Evolutionary conservation across 2,329 filamentous ascomycete genomes (phyloP).

Genomic region (Hymenoscyphus albidus): DNA sequence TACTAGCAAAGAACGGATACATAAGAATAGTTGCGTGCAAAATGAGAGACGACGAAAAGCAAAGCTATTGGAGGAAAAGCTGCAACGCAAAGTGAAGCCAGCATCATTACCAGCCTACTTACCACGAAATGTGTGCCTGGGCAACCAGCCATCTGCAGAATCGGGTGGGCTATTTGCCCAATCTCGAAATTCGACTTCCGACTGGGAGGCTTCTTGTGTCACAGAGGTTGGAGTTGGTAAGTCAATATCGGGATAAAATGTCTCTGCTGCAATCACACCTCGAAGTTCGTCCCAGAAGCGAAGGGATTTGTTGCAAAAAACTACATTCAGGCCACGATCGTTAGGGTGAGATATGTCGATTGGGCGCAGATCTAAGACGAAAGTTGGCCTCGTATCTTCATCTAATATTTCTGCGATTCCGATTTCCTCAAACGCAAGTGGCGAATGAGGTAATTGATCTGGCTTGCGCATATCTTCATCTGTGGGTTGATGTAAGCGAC

Average conservation of each 20-base stretch:
- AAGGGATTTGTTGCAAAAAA: constrained; percentile 23
- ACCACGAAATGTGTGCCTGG: constrained; percentile 56
- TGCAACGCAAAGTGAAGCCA: not conserved
- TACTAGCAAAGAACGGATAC: not conserved
- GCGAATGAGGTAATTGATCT: not conserved
- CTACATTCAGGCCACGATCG: constrained; percentile 16
- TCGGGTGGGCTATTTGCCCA: constrained; percentile 59
- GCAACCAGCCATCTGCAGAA: constrained; percentile 47
- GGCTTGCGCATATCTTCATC: not conserved
- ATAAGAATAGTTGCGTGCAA: not conserved
- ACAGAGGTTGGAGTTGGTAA: not conserved
- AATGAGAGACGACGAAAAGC: not conserved
- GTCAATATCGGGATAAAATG: constrained; percentile 19
- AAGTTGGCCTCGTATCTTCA: constrained; percentile 25
- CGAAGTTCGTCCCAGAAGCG: constrained; percentile 25
- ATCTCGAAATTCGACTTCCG: constrained; percentile 54
- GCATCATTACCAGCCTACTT: not conserved
- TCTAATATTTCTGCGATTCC: constrained; percentile 26
- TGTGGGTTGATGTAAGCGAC: constrained; percentile 11
- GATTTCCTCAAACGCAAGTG: constrained; percentile 13
- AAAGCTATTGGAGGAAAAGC: not conserved
- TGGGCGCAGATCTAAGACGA: constrained; percentile 24
- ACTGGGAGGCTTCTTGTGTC: constrained; percentile 8
- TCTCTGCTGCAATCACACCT: constrained; percentile 21
- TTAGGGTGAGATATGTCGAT: constrained; percentile 9